Evolutionary conservation across 2,329 filamentous ascomycete species (phyloP).

Genomic region (Akanthomyces uredinophilus): DNA sequence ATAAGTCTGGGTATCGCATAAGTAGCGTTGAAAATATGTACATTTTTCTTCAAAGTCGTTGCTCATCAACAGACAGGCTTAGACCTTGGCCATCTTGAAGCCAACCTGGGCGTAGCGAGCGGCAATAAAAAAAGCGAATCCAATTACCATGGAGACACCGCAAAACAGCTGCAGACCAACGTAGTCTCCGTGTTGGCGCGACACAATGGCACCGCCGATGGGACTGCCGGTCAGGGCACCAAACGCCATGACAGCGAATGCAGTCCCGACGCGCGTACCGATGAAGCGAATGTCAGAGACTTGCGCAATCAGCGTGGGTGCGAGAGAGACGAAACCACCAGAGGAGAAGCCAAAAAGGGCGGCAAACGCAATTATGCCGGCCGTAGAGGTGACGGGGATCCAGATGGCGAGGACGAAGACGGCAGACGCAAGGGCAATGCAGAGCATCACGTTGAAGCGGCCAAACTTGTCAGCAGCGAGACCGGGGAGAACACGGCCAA

Average conservation of each 20-base stretch:
- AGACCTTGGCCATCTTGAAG: conserved; percentile 16
- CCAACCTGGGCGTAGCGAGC: conserved; percentile 34
- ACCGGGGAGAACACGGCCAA: conserved; percentile 48
- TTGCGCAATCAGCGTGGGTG: conserved; percentile 61
- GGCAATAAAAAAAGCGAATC: conserved; percentile 24
- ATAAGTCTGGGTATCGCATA: neutral
- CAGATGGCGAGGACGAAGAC: conserved; percentile 43
- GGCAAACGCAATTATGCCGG: conserved; percentile 58
- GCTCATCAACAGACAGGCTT: neutral
- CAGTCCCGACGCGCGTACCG: conserved; percentile 60
- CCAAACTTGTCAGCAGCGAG: conserved; percentile 41
- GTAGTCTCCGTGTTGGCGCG: conserved; percentile 46
- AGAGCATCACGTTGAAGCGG: conserved; percentile 44
- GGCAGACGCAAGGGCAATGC: conserved; percentile 46
- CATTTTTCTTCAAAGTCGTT: neutral
- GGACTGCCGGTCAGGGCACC: conserved; percentile 63
- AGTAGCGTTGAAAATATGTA: neutral
- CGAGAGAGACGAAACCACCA: conserved; percentile 60
- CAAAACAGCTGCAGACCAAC: conserved; percentile 61
- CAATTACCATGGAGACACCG: conserved; percentile 43
- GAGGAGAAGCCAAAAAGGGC: conserved; percentile 66
- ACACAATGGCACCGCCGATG: conserved; percentile 59
- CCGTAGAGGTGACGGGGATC: conserved; percentile 45
- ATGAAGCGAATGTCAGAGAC: conserved; percentile 66
- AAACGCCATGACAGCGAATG: conserved; percentile 57